Base-by-base conservation (phyloP, 2,329 filamentous ascomycete species). In the Xylaria sp. region DNA sequence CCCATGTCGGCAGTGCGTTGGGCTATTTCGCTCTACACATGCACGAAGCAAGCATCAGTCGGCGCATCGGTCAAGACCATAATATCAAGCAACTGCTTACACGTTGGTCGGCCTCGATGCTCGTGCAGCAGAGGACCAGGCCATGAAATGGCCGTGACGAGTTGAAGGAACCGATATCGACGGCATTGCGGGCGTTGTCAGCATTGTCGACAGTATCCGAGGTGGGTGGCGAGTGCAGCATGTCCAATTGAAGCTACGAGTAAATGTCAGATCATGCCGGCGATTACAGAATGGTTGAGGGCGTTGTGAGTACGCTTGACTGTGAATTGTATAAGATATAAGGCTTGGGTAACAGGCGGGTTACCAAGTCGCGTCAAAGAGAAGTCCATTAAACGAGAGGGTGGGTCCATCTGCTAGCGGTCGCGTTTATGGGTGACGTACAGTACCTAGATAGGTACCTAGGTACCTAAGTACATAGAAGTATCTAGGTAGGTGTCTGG, bases 101-200 rank as follows among this genome's bases (percentile, higher is more conserved):
- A 80, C 93, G 88, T 77, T 91, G 86, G 76, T 97, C 93, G 66
- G 92, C 88, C 63, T 91, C 85, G 73, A 97, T 91, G 74, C 92
- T 94, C 60, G 94, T 97, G 82, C 93, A 97, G 85, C 94, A 97
- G 74, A 97, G 85, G 69, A 96, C 88, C 62, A 93, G 87, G 74
- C 92, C 91, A 71, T 84, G 84, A 73, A 94, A 87, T 61, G 92
- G 91, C 71, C 85, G 84, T 58, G 90, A 85, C 68, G 86, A 83
- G 80, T 91, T 88, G 81, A 86, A 74, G 6, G 62, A 44, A 65
- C 21, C 21, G 23, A 21, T 5, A n/a, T 58, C 23, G 55, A 21
- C 23, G 37, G 5, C 25, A 21, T 69, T 68, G 51, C 47, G 55
- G 54, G 47, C 66, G 10, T 58, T 10, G 37, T 29, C 23, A 12